These are phyloP conservation scores for Colletotrichum spinosum DNA, from an alignment of 2,329 filamentous ascomycete species.

Conservation along the genomic window DNA sequence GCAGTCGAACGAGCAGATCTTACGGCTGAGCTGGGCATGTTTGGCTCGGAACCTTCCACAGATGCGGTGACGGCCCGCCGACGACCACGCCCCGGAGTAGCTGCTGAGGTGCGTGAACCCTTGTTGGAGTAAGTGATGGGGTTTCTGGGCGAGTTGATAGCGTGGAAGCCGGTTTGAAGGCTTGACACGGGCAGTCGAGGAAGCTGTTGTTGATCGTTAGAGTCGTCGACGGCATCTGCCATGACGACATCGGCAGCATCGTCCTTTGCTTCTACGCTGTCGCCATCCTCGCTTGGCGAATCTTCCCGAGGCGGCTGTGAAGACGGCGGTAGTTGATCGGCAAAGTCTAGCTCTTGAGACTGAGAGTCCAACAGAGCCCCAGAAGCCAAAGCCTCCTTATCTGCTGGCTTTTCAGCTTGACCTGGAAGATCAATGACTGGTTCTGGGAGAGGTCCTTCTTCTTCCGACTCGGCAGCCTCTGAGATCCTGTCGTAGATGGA, in stretches of 20 bases:
- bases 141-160: conserved; percentile 39
- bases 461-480: conserved; percentile 16
- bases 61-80: conserved; percentile 11
- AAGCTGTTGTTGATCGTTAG: conserved; percentile 1
- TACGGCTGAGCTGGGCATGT: conserved; percentile 24
- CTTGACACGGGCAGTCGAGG: conserved; percentile 20
- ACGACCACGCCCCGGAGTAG: conserved; percentile 16
- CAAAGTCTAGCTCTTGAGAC: conserved; percentile 4
- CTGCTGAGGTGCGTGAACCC: conserved; percentile 49
- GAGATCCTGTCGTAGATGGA: conserved; percentile 6
- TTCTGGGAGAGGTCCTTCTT: neutral
- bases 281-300: conserved; percentile 24
- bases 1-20: conserved; percentile 47
- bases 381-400: neutral
- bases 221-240: conserved; percentile 9
- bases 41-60: conserved; percentile 35
- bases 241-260: neutral
- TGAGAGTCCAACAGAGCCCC: conserved; percentile 7
- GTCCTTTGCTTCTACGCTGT: conserved; percentile 43
- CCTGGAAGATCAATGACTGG: neutral
- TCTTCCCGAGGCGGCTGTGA: conserved; percentile 28
- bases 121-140: conserved; percentile 48
- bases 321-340: conserved; percentile 24
- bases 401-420: neutral
- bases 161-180: conserved; percentile 1